phyloP scores from a whole-genome alignment of 192 early-diverging fungal species.

The Neocallimastix lanati region DNA sequence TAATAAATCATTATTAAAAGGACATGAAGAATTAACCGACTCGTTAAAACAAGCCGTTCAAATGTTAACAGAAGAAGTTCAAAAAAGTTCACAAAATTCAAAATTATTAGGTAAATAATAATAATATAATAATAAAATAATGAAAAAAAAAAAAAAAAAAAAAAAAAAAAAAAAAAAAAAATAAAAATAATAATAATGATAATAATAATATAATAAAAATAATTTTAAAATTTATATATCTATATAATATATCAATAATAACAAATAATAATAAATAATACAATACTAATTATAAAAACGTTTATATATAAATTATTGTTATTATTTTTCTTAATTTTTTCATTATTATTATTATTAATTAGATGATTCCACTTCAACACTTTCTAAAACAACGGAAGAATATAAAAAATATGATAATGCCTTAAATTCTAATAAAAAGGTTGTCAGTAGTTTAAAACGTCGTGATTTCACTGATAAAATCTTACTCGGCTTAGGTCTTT shows the following conservation, averaged over 20 bases:
- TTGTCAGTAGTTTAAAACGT: not conserved
- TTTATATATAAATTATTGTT: too few species aligned
- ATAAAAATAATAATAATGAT: too few species aligned
- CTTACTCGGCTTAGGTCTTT: not conserved
- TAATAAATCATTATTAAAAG: not conserved
- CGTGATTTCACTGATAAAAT: not conserved
- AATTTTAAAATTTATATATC: too few species aligned
- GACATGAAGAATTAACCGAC: not conserved
- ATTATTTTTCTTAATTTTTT: too few species aligned
- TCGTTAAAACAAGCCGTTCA: not conserved
- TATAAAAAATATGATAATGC: not conserved
- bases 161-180: too few species aligned
- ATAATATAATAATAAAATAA: too few species aligned
- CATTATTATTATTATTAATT: too few species aligned
- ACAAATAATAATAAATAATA: too few species aligned
- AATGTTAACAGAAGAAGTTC: not conserved
- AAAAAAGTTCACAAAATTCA: not conserved
- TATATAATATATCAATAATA: too few species aligned
- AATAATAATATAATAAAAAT: too few species aligned
- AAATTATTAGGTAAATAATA: not conserved
- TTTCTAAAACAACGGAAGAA: not conserved
- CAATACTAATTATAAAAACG: too few species aligned
- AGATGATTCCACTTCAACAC: not conserved
- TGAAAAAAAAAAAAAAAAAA: too few species aligned
- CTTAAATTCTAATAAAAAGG: not conserved